Evolutionary conservation across 495 filamentous ascomycete species (phyloP), one percentile per base, ranked within the genome.

Genomic region (Hypoxylon cercidicola): DNA sequence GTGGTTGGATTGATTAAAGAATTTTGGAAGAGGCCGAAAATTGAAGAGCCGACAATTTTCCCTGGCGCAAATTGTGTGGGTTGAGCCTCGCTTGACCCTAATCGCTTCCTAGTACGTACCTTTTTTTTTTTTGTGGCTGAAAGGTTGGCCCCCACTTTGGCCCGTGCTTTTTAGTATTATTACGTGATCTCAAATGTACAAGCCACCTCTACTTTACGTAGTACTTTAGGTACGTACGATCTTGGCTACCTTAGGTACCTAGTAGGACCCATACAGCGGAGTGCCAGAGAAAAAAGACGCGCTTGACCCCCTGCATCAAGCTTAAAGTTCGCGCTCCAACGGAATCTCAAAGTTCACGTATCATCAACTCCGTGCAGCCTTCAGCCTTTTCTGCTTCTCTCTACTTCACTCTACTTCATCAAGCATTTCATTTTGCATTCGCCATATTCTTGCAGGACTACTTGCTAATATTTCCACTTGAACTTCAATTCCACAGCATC

Each of bases 11-110:
- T 40, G 57, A 68, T 67, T 47, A 52, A 64, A 64, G 70, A 67
- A 72, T 67, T 64, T 71, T 71, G 57, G 46, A 68, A 60, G 35
- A 58, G 37, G 30, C 55, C 64, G 44, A 72, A 72, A 72, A 74
- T 67, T 72, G 40, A 55, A 62, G 53, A 64, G 61, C 71, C 66
- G 65, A 70, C 58, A 74, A 74, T 74, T 74, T 73, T 73, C 71
- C 71, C 23, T 50, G 45, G 43, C 54, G 32, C 43, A 51, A 47
- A 54, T 73, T 74, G 71, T 74, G 71, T 67, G 71, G 65, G 71
- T 61, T 70, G 60, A 60, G 53, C 57, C 54, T 41, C 47, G 56
- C 55, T 70, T 72, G 71, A 74, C 71, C 71, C 71, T 74, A 74
- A 74, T 72, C 69, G 57, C 53, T 66, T 58, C 44, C 30, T 32